phyloP scores from a whole-genome alignment of 176 grass and related monocot genomes.

The Secale cereale region DNA sequence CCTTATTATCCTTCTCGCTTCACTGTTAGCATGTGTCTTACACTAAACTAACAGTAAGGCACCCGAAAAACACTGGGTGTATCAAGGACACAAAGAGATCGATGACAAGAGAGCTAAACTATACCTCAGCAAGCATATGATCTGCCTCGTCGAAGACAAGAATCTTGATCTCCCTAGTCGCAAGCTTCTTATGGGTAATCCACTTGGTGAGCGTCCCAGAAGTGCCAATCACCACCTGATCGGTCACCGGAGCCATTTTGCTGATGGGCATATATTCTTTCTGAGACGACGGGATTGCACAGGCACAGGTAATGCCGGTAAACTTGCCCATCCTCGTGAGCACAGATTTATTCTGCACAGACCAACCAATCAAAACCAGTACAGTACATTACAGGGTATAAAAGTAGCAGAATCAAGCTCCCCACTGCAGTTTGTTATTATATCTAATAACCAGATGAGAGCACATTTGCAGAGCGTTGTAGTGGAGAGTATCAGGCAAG shows the following conservation, averaged over 20 bases:
- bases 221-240: slow-evolving; percentile 91
- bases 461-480: neutral
- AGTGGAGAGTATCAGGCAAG: neutral
- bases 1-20: neutral
- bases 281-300: slow-evolving; percentile 55
- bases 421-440: neutral
- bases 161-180: slow-evolving; percentile 66
- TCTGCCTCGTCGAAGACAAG: slow-evolving; percentile 90
- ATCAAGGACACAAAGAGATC: neutral
- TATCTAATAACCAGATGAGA: neutral
- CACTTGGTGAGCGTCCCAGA: slow-evolving; percentile 85
- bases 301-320: slow-evolving; percentile 71
- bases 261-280: slow-evolving; percentile 52
- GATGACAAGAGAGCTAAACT: neutral
- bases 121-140: slow-evolving; percentile 80
- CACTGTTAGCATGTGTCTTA: neutral
- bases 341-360: slow-evolving; percentile 71
- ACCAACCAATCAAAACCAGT: slow-evolving; percentile 18
- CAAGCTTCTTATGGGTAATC: slow-evolving; percentile 57
- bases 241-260: slow-evolving; percentile 52
- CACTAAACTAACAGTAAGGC: neutral
- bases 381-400: neutral
- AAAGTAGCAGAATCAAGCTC: neutral
- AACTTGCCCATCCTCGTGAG: slow-evolving; percentile 85
- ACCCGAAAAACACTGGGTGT: neutral